A percentile compares a stretch with the other conserved stretches of the same genome.
Conservation (phyloP, 129 eudicot genomes). For the Mikania micrantha region DNA sequence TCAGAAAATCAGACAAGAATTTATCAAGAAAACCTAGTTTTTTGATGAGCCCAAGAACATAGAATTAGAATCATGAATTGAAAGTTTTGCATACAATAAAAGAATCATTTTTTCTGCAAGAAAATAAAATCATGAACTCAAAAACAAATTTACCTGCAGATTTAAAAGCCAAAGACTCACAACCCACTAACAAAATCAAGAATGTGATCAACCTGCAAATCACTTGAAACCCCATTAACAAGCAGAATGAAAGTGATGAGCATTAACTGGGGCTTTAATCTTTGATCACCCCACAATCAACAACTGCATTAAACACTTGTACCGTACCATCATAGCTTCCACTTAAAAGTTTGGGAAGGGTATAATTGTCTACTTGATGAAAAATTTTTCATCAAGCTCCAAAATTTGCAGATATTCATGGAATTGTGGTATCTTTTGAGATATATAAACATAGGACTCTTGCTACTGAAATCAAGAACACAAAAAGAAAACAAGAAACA, state of each 20-base stretch:
- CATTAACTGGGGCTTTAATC: conserved; percentile 16
- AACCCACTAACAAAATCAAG: conserved; percentile 33
- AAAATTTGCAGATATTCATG: conserved; percentile 24
- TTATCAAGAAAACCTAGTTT: conserved; percentile 14
- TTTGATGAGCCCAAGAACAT: conserved; percentile 8
- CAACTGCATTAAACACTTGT: conserved; percentile 7
- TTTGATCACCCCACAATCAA: conserved; percentile 27
- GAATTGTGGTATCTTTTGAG: conserved; percentile 15
- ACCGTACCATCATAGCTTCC: conserved; percentile 20
- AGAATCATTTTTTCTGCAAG: too few species aligned
- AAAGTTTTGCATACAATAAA: too few species aligned
- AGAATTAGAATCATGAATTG: not conserved
- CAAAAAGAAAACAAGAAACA: too few species aligned
- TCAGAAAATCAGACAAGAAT: not conserved
- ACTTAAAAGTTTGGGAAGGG: not conserved
- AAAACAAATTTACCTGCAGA: conserved; percentile 57
- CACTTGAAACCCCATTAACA: conserved; percentile 50
- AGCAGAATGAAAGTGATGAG: conserved; percentile 15
- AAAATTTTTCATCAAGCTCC: not conserved
- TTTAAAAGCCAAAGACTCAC: conserved; percentile 34
- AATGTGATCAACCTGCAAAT: conserved; percentile 29
- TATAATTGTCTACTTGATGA: conserved; percentile 11
- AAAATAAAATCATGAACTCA: not conserved
- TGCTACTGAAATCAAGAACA: too few species aligned
- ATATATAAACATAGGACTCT: conserved; percentile 1